These are phyloP conservation scores for Hydrangea macrophylla DNA, from an alignment of 148 eudicot genomes.

Conservation along the genomic window DNA sequence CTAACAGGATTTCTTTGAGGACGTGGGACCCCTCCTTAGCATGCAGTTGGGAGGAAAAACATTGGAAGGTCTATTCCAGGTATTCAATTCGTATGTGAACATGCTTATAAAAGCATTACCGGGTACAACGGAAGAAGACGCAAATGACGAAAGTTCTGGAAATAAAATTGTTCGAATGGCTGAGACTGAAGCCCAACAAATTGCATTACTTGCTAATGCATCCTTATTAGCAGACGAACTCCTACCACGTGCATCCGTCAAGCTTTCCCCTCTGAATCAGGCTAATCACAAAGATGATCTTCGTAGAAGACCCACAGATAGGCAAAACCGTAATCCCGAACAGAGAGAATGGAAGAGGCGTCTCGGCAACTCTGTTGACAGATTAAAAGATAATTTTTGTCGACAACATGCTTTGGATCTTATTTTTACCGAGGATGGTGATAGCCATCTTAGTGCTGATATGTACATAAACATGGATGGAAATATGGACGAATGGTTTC, in stretches of 20 bases:
- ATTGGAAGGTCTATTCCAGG: slow-evolving; percentile 86
- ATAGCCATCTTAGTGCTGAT: slow-evolving; percentile 82
- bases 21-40: slow-evolving; percentile 83
- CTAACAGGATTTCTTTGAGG: slow-evolving; percentile 85
- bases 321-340: slow-evolving; percentile 87
- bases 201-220: slow-evolving; percentile 97
- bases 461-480: slow-evolving; percentile 87
- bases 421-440: slow-evolving; percentile 93
- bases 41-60: slow-evolving; percentile 93
- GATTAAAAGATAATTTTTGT: slow-evolving; percentile 91
- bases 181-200: slow-evolving; percentile 87
- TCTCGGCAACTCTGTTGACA: slow-evolving; percentile 72
- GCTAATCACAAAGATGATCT: slow-evolving; percentile 59
- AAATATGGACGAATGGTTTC: slow-evolving; percentile 75
- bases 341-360: slow-evolving; percentile 95
- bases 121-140: slow-evolving; percentile 81
- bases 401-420: slow-evolving; percentile 91
- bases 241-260: slow-evolving; percentile 91
- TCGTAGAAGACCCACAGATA: slow-evolving; percentile 60
- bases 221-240: slow-evolving; percentile 85
- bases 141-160: slow-evolving; percentile 64
- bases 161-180: slow-evolving; percentile 88
- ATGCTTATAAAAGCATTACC: slow-evolving; percentile 96
- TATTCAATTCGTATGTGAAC: slow-evolving; percentile 67
- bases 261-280: slow-evolving; percentile 58